phyloP scores from a whole-genome alignment of 139 green algal species.

The Micromonas pusilla region DNA sequence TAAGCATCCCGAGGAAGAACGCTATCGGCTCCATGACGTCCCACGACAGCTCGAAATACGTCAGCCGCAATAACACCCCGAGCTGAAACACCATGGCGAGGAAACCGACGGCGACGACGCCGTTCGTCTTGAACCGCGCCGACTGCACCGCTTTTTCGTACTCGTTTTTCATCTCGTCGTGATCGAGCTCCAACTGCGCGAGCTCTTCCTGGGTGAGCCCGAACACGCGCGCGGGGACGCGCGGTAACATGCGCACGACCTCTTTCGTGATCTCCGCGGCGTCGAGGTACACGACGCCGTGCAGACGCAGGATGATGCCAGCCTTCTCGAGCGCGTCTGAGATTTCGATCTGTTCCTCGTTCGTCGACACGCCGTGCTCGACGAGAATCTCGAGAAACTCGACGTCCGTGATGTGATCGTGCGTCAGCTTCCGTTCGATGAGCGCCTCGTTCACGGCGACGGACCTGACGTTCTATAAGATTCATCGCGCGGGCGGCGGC shows the following conservation, averaged over 20 bases:
- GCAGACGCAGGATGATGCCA: neutral
- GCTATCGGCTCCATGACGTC: constrained; percentile 34
- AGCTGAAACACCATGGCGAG: neutral
- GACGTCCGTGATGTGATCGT: neutral
- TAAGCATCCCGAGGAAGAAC: constrained; percentile 17
- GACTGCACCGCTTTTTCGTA: neutral
- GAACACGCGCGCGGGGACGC: neutral
- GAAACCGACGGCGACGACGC: neutral
- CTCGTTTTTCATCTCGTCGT: neutral
- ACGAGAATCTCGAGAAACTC: neutral
- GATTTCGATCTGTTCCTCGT: neutral
- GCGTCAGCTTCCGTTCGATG: too few relatives aligned
- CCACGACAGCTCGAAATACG: constrained; percentile 28
- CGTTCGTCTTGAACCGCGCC: neutral
- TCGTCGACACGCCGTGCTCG: neutral
- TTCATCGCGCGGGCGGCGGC: too few relatives aligned
- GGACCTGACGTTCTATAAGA: too few relatives aligned
- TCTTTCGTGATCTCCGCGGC: neutral
- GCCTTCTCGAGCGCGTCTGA: neutral
- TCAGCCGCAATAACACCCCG: constrained; percentile 17
- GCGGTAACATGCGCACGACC: neutral
- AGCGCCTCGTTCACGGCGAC: too few relatives aligned
- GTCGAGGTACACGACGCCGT: constrained; percentile 1
- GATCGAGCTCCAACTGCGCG: neutral
- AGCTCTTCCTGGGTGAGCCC: neutral